Conservation (phyloP, 306 rosid species). For the Lagenaria siceraria region DNA sequence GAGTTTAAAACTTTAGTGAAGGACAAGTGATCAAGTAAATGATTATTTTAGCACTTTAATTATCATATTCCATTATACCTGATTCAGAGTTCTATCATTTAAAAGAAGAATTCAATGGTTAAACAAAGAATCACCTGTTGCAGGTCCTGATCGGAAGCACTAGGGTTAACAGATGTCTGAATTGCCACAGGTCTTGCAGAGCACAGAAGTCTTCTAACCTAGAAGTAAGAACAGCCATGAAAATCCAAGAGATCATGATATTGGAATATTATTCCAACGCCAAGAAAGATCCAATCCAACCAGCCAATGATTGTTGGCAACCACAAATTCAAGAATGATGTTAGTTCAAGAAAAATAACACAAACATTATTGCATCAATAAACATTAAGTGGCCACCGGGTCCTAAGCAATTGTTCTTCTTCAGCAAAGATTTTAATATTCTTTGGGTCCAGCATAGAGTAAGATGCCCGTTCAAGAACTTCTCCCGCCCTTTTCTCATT, state of each 20-base stretch:
- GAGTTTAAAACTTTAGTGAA: not conserved
- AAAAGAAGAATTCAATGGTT: constrained; percentile 2
- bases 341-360: not conserved
- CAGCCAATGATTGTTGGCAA: not conserved
- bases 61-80: not conserved
- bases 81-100: not conserved
- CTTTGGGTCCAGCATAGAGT: not conserved
- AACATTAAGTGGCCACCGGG: not conserved
- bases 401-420: not conserved
- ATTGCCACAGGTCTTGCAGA: constrained; percentile 94
- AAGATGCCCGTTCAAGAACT: not conserved
- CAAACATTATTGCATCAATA: not conserved
- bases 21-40: not conserved
- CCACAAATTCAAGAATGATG: not conserved
- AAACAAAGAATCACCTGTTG: constrained; percentile 56
- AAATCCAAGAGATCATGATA: not conserved
- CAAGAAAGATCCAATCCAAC: not conserved
- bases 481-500: not conserved
- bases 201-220: constrained; percentile 93
- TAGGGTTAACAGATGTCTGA: constrained; percentile 78
- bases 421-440: not conserved
- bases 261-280: not conserved
- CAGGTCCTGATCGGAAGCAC: constrained; percentile 91
- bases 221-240: constrained; percentile 16
- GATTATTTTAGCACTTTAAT: not conserved